Evolutionary conservation across 2,329 filamentous ascomycete species (phyloP), one percentile per base, ranked within the genome.

Genomic region (Botrytis galanthina): DNA sequence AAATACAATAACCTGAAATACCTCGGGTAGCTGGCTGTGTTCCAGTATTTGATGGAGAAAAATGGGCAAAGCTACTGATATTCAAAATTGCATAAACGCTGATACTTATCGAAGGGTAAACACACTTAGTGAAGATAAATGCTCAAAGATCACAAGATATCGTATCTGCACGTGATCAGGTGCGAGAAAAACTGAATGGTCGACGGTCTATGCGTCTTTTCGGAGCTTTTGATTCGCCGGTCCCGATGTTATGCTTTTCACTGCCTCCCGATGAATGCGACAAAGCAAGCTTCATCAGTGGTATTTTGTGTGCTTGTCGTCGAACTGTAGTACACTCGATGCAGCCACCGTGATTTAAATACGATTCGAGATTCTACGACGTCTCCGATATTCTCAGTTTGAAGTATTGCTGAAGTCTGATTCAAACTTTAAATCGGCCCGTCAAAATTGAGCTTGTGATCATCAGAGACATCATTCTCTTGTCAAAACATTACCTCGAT

Each of bases 391-490:
- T 18, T 32, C 39, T 26, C 51, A 54, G 3, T 20, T 42, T 57
- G 22, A 57, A 26, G n/a, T 42, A 3, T 42, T 57, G 18, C 18
- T n/a, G 35, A 57, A 32, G 35, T 57, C 35, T n/a, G 22, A 54
- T 35, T 7, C 64, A 51, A 67, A 39, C 32, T 20, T 29, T 37
- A 6, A 68, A 37, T 68, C 66, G 66, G 66, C 48, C 66, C 66
- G 48, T 32, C 48, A 57, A 68, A 68, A 57, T 44, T 57, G 48
- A 57, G 48, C 66, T 68, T 68, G 66, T 68, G 66, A 68, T 68
- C 66, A 68, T 32, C 16, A 10, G 39, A 68, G 26, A 68, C 26
- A 68, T 42, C 35, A 68, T 37, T 57, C 48, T 68, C 48, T 57
- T 29, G 9, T 57, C n/a, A 7, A 57, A 42, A 68, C 37, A 68